A percentile compares a stretch with the other conserved stretches of the same genome.
These are phyloP conservation scores for Leavenworthia alabamica DNA, from an alignment of 345 rosid species.

Conservation along the genomic window DNA sequence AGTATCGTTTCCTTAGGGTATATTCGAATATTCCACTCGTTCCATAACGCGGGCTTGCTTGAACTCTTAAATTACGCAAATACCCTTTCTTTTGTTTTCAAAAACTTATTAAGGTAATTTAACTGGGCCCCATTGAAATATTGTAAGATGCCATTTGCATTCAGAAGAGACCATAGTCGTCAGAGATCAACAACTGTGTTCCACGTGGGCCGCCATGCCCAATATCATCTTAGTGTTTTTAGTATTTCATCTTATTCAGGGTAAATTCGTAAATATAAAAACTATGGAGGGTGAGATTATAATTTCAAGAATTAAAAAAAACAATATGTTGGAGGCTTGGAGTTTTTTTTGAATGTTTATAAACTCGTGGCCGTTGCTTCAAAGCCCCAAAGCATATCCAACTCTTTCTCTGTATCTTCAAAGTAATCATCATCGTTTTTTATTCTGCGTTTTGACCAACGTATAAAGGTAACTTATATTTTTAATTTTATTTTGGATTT, in stretches of 20 bases:
- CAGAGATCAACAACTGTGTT: slow-evolving; percentile 8
- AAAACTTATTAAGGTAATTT: neutral
- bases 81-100: neutral
- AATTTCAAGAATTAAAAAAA: neutral
- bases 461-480: slow-evolving; percentile 14
- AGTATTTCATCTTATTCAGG: too few species aligned
- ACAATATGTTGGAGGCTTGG: too few species aligned
- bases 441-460: slow-evolving; percentile 3
- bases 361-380: slow-evolving; percentile 31
- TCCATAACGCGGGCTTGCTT: slow-evolving; percentile 1
- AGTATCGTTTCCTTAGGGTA: slow-evolving; percentile 24
- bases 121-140: neutral
- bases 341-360: slow-evolving; percentile 20
- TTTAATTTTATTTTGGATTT: neutral
- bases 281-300: slow-evolving; percentile 16
- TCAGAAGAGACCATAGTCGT: neutral
- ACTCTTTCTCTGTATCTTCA: slow-evolving; percentile 18
- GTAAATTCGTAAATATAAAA: neutral
- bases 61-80: neutral
- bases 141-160: neutral
- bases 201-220: too few species aligned
- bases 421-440: neutral
- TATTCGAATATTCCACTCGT: slow-evolving; percentile 31
- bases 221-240: too few species aligned
- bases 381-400: slow-evolving; percentile 13